Evolutionary conservation across 306 rosid genomes (phyloP).

Genomic region (Corylus avellana): DNA sequence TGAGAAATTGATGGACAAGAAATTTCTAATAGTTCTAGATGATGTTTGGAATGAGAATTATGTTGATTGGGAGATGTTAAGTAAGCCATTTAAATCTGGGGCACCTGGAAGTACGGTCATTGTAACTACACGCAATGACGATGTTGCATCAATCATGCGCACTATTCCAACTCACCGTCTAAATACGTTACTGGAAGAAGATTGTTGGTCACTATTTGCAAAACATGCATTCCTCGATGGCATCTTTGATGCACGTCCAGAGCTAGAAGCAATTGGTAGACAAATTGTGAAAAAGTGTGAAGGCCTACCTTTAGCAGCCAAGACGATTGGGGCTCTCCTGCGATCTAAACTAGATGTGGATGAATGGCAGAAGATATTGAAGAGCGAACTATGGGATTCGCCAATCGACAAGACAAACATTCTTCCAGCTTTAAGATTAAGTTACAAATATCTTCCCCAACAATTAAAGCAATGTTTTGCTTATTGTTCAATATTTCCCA

Average conservation of each 20-base stretch:
- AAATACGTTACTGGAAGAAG: neutral
- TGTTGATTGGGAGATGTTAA: constrained; percentile 17
- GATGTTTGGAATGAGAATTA: constrained; percentile 30
- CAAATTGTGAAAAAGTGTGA: constrained; percentile 25
- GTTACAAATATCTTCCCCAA: no score
- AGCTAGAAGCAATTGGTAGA: constrained; percentile 4
- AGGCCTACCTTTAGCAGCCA: constrained; percentile 23
- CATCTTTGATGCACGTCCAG: neutral
- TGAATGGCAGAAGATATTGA: constrained; percentile 13
- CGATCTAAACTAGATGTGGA: constrained; percentile 4
- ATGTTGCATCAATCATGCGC: constrained; percentile 15
- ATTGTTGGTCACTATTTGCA: constrained; percentile 31
- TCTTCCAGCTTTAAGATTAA: neutral
- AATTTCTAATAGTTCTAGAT: constrained; percentile 25
- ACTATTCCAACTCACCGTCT: neutral
- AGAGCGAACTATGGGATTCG: constrained; percentile 20
- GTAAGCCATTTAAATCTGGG: constrained; percentile 4
- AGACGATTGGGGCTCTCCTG: constrained; percentile 23
- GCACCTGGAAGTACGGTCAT: constrained; percentile 12
- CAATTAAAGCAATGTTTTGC: no score
- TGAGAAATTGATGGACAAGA: constrained; percentile 4
- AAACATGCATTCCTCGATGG: constrained; percentile 3
- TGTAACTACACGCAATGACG: constrained; percentile 18
- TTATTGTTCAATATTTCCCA: no score
- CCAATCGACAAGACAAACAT: neutral